phyloP scores from a whole-genome alignment of 2,329 filamentous ascomycete genomes.

The Zymoseptoria passerinii region DNA sequence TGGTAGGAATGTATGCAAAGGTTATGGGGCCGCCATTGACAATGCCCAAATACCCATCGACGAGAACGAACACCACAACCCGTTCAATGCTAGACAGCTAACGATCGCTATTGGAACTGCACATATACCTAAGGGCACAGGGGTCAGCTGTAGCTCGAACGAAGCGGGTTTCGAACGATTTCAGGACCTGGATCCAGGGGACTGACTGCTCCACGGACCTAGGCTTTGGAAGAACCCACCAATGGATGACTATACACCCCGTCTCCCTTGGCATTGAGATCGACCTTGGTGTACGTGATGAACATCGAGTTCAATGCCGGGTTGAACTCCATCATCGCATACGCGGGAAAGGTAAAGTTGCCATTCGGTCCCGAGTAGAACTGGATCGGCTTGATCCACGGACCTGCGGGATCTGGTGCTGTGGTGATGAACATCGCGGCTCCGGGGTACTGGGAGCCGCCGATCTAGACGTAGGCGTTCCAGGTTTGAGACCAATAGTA shows the following conservation, averaged over 20 bases:
- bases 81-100: too few relatives aligned
- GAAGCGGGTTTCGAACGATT: too few relatives aligned
- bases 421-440: conserved; percentile 17
- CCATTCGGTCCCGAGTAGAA: conserved; percentile 4
- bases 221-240: not conserved
- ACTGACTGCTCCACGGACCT: too few relatives aligned
- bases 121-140: too few relatives aligned
- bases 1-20: too few relatives aligned
- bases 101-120: too few relatives aligned
- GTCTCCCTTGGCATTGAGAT: not conserved
- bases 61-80: too few relatives aligned
- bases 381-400: conserved; percentile 13
- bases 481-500: conserved; percentile 18
- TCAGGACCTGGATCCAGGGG: too few relatives aligned
- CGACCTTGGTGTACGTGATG: conserved; percentile 7
- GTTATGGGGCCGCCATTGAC: too few relatives aligned
- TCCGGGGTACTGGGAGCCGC: conserved; percentile 1
- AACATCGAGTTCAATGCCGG: conserved; percentile 2
- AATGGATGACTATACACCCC: not conserved
- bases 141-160: too few relatives aligned
- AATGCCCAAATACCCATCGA: too few relatives aligned
- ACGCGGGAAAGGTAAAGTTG: conserved; percentile 1
- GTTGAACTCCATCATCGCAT: not conserved
- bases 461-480: conserved; percentile 20
- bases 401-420: conserved; percentile 18